A percentile compares a stretch with the other conserved stretches of the same genome.
Evolutionary conservation across 805 yeast species (phyloP).

Genomic region (Blastobotrys mokoenaii): DNA sequence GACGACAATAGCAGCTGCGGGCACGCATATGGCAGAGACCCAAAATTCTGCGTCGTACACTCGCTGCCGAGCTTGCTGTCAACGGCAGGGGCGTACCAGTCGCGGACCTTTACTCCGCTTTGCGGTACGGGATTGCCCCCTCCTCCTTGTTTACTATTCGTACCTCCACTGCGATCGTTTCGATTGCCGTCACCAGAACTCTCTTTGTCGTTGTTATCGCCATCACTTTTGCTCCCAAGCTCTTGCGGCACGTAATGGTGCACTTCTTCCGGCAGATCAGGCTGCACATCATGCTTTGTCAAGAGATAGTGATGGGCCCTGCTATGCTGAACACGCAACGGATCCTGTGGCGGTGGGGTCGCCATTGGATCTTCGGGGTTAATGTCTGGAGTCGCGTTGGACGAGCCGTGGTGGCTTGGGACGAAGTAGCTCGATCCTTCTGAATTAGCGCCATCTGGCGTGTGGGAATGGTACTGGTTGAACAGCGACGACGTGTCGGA

Average conservation of each 20-base stretch:
- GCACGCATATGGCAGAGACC: conserved; percentile 87
- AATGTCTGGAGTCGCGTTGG: not conserved
- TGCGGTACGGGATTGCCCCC: too few relatives aligned
- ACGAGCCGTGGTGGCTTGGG: conserved; percentile 3
- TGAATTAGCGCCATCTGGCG: not conserved
- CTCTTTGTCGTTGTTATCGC: too few relatives aligned
- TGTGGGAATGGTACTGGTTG: conserved; percentile 17
- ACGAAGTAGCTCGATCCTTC: too few relatives aligned
- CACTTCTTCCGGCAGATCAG: too few relatives aligned
- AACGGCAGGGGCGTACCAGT: conserved; percentile 1
- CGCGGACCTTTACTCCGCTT: not conserved
- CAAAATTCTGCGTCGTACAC: conserved; percentile 39
- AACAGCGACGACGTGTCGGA: conserved; percentile 19
- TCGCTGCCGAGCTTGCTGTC: conserved; percentile 15
- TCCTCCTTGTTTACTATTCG: too few relatives aligned
- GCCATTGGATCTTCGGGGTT: not conserved
- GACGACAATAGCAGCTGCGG: conserved; percentile 68
- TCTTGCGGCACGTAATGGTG: too few relatives aligned
- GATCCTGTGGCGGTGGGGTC: not conserved
- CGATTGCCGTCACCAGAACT: too few relatives aligned
- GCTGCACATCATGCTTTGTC: too few relatives aligned
- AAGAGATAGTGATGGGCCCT: not conserved
- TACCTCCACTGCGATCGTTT: too few relatives aligned
- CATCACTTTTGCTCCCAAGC: too few relatives aligned
- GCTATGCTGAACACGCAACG: too few relatives aligned